These are phyloP conservation scores for Puccinia horiana DNA, from an alignment of 1,284 basidiomycete genomes.

Conservation along the genomic window DNA sequence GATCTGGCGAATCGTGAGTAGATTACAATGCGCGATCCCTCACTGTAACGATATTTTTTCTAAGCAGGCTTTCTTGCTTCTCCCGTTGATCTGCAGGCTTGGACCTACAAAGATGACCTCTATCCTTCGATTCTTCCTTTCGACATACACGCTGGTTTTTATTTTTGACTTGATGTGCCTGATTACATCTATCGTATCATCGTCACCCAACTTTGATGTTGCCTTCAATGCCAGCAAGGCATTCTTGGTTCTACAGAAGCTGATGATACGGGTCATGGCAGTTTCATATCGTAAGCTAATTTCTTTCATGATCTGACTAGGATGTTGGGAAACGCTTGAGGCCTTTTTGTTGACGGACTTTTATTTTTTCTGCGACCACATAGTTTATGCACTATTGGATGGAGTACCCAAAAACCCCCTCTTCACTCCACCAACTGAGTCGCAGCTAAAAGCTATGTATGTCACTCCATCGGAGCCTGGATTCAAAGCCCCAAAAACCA, in stretches of 20 bases:
- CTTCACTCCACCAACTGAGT: constrained; percentile 12
- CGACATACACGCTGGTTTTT: constrained; percentile 35
- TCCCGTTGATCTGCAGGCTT: background rate
- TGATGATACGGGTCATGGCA: constrained; percentile 46
- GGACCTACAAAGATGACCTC: background rate
- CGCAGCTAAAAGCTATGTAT: background rate
- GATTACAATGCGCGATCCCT: background rate
- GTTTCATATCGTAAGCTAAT: constrained; percentile 42
- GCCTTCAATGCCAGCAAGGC: constrained; percentile 24
- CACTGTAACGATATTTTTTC: background rate
- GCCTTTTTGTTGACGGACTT: background rate
- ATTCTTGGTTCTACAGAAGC: constrained; percentile 36
- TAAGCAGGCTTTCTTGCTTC: background rate
- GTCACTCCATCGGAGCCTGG: background rate
- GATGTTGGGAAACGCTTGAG: background rate
- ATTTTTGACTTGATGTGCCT: constrained; percentile 35
- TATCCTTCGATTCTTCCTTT: constrained; percentile 34
- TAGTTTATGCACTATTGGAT: constrained; percentile 37
- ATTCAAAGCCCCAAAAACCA: background rate
- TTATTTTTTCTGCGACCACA: too few relatives aligned
- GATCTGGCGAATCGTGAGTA: constrained; percentile 19
- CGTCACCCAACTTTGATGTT: constrained; percentile 27
- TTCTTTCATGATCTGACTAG: background rate
- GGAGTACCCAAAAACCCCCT: constrained; percentile 40
- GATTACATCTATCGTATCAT: constrained; percentile 38